Conservation (phyloP, 2,329 filamentous ascomycete species). For the Calonectria pseudoreteaudii region DNA sequence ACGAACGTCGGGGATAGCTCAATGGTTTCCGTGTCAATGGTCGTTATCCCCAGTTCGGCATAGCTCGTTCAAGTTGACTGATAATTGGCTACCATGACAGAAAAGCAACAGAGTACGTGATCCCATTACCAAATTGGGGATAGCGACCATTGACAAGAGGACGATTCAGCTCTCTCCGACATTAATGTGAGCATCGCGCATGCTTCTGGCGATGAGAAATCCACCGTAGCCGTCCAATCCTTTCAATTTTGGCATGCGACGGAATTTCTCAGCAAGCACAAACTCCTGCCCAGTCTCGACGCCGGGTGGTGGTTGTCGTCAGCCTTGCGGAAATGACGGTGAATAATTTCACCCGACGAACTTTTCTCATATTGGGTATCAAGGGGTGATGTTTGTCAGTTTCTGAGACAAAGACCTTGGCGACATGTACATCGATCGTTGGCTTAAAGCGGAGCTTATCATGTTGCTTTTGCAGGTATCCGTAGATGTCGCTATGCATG, state of each 20-base stretch:
- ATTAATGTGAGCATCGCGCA: slow-evolving; percentile 77
- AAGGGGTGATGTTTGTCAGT: slow-evolving; percentile 67
- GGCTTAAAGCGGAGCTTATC: slow-evolving; percentile 44
- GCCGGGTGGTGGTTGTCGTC: slow-evolving; percentile 65
- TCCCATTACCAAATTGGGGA: too few species aligned
- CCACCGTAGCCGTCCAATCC: slow-evolving; percentile 76
- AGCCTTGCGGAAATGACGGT: slow-evolving; percentile 62
- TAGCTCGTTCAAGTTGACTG: too few species aligned
- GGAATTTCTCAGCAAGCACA: slow-evolving; percentile 62
- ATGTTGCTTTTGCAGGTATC: too few species aligned
- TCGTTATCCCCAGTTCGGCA: too few species aligned
- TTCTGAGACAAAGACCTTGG: slow-evolving; percentile 65
- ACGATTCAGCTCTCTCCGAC: too few species aligned
- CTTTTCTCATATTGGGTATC: slow-evolving; percentile 62
- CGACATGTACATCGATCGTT: slow-evolving; percentile 38
- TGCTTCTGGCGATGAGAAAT: slow-evolving; percentile 78
- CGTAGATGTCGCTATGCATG: too few species aligned
- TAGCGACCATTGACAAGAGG: too few species aligned
- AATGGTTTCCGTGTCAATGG: too few species aligned
- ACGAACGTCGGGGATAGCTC: too few species aligned
- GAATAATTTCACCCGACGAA: slow-evolving; percentile 65
- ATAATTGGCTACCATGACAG: too few species aligned
- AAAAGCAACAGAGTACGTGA: too few species aligned
- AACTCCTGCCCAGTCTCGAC: slow-evolving; percentile 67
- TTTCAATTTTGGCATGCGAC: slow-evolving; percentile 57